Evolutionary conservation across 169 alveolate species (phyloP), one percentile per base, ranked within the genome.

Genomic region (Eimeria falciformis): DNA sequence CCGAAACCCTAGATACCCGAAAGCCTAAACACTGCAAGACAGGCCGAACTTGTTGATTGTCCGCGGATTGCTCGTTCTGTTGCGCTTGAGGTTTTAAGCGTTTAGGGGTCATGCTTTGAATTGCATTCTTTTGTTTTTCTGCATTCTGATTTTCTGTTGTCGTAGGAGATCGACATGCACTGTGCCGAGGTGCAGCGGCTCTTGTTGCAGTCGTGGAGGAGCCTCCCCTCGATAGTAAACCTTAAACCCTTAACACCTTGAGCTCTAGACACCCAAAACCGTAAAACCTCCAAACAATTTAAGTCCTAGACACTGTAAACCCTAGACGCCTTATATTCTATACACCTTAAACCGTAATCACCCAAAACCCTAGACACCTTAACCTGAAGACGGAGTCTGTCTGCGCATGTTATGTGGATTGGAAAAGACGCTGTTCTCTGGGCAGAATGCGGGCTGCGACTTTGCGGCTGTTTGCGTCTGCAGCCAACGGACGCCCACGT

Each of bases 121-220:
- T n/a, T n/a, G n/a, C n/a, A n/a, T n/a, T n/a, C n/a, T n/a, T n/a
- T n/a, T n/a, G n/a, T n/a, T n/a, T n/a, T n/a, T n/a, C n/a, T n/a
- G n/a, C n/a, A n/a, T n/a, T n/a, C 14, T 50, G 62, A 7, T 14
- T 7, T 50, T 50, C n/a, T 33, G 5, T 5, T 43, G 83, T 43
- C 12, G 83, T 56, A 66, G 58, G 92, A 86, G 56, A 86, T 86
- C 84, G 92, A 86, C 45, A 46, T 66, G 75, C 69, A 77, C 53
- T 86, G 92, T 75, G 77, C 84, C 9, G 92, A 86, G 29, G 94
- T 92, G 73, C 92, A 94, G 66, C 93, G 93, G 62, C 91, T 92
- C 65, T 53, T 94, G 50, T 89, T 92, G 78, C 77, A 91, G 25
- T 92, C 95, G 23, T 89, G 94, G 84, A 84, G 94, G 50, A 81